Evolutionary conservation across 2,329 filamentous ascomycete genomes (phyloP).

Genomic region (Neonectria neomacrospora): DNA sequence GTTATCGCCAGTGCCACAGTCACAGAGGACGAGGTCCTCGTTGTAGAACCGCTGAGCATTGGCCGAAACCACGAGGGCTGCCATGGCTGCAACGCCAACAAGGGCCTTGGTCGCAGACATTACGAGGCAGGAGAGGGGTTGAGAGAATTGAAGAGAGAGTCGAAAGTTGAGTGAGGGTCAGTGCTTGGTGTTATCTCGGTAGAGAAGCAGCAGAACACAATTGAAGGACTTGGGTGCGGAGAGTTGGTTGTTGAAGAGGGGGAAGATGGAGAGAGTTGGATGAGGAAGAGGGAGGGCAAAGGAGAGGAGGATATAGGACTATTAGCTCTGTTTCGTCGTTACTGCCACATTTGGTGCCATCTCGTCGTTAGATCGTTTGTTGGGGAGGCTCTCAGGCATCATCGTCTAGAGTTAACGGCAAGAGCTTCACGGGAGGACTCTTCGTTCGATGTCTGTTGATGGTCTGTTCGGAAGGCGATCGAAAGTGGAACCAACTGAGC

Average conservation of each 20-base stretch:
- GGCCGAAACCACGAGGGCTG: constrained; percentile 37
- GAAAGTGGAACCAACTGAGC: not conserved
- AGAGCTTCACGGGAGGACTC: constrained; percentile 1
- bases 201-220: not conserved
- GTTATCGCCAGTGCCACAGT: constrained; percentile 57
- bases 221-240: not conserved
- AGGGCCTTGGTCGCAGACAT: constrained; percentile 44
- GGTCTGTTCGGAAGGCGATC: not conserved
- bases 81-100: constrained; percentile 33
- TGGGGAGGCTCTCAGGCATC: constrained; percentile 17
- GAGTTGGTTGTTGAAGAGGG: constrained; percentile 13
- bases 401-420: constrained; percentile 9
- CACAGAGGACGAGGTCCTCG: constrained; percentile 54
- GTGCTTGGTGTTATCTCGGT: not conserved
- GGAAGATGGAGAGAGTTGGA: constrained; percentile 5
- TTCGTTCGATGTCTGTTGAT: not conserved
- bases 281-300: constrained; percentile 2
- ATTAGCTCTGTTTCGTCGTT: not conserved
- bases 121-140: not conserved
- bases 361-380: constrained; percentile 5
- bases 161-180: not conserved
- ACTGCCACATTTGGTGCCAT: not conserved
- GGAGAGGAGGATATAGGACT: not conserved
- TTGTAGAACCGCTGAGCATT: constrained; percentile 45
- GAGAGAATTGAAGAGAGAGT: not conserved